Evolutionary conservation across 1,284 basidiomycete species (phyloP).

Genomic region (Melanopsichium pennsylvanicum): DNA sequence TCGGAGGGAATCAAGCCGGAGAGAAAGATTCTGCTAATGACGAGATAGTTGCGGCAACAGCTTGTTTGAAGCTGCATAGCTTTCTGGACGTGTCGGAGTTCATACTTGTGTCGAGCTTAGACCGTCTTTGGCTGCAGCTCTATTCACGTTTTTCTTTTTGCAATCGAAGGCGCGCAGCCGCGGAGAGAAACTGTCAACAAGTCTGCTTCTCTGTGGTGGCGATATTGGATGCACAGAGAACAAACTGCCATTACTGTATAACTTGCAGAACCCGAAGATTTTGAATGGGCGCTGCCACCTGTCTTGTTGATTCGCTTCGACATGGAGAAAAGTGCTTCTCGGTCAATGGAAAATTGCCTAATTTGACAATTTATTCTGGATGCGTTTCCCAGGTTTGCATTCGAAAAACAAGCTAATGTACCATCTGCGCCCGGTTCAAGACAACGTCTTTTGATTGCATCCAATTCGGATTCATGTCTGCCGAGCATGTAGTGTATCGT

Average conservation of each 20-base stretch:
- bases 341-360: no score
- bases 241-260: constrained; percentile 1
- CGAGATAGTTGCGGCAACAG: no score
- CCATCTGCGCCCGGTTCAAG: constrained; percentile 3
- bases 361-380: no score
- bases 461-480: constrained; percentile 5
- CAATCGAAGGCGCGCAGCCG: no score
- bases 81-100: constrained; percentile 30
- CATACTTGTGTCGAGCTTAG: constrained; percentile 3
- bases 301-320: no score
- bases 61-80: no score
- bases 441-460: no score
- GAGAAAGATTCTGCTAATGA: no score
- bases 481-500: not conserved
- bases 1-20: constrained; percentile 19
- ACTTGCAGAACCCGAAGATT: no score
- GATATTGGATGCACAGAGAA: constrained; percentile 5
- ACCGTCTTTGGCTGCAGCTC: not conserved
- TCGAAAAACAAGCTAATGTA: constrained; percentile 9
- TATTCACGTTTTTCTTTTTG: constrained; percentile 5
- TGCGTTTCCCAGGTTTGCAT: not conserved
- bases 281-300: no score
- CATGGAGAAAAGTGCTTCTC: no score
- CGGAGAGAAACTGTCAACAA: no score
- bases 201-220: not conserved